Percentiles rank a stretch among this genome's conserved stretches.
These are phyloP conservation scores for Aleurites moluccanus DNA, from an alignment of 441 rosid species.

Conservation along the genomic window DNA sequence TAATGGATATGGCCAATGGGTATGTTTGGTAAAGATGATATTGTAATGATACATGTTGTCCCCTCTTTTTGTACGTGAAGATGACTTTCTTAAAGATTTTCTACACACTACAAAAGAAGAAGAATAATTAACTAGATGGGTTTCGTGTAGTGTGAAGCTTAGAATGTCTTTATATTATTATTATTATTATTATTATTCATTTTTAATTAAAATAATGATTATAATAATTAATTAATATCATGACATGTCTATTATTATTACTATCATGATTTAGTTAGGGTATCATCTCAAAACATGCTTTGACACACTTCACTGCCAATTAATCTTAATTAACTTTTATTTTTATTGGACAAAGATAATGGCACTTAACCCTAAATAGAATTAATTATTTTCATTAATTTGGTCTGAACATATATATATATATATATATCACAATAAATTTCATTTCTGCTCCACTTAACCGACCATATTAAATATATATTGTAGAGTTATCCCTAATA, in stretches of 20 bases:
- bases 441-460: no score
- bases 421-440: no score
- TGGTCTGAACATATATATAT: no score
- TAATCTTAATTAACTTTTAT: not conserved
- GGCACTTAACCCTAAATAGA: not conserved
- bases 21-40: slow-evolving; percentile 24
- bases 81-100: slow-evolving; percentile 22
- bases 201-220: slow-evolving; percentile 16
- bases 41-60: slow-evolving; percentile 24
- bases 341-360: not conserved
- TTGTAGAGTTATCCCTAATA: no score
- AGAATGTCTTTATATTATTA: slow-evolving; percentile 15
- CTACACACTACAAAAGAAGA: not conserved
- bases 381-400: not conserved
- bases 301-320: not conserved
- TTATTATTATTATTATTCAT: not conserved
- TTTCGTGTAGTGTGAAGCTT: slow-evolving; percentile 22
- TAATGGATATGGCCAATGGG: not conserved
- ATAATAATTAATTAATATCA: slow-evolving; percentile 9
- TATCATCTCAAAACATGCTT: slow-evolving; percentile 12
- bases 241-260: not conserved
- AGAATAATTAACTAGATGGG: not conserved
- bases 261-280: slow-evolving; percentile 11
- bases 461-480: no score
- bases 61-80: slow-evolving; percentile 12